phyloP scores from a whole-genome alignment of 345 rosid genomes.

The Ceriops tagal region DNA sequence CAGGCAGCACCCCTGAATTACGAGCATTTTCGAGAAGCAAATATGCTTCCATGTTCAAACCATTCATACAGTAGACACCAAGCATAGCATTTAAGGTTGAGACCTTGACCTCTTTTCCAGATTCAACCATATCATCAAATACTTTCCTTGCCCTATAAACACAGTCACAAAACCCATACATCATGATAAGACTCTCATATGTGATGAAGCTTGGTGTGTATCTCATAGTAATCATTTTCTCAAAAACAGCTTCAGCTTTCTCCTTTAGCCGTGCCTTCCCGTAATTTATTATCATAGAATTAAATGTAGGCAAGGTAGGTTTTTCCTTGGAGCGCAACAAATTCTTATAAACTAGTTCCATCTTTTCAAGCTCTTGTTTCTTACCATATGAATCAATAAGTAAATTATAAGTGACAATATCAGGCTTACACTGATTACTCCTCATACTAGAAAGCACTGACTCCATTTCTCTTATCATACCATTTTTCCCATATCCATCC shows the following conservation, averaged over 20 bases:
- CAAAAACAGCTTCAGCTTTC: slow-evolving; percentile 56
- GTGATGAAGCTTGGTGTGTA: slow-evolving; percentile 67
- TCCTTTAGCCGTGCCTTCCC: slow-evolving; percentile 81
- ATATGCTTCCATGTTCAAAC: slow-evolving; percentile 69
- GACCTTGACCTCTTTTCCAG: slow-evolving; percentile 49
- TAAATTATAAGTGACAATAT: slow-evolving; percentile 69
- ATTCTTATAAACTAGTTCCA: slow-evolving; percentile 90
- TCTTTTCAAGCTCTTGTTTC: slow-evolving; percentile 83
- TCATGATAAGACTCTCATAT: slow-evolving; percentile 71
- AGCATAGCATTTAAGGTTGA: slow-evolving; percentile 83
- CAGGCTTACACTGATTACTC: slow-evolving; percentile 68
- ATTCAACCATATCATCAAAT: slow-evolving; percentile 53
- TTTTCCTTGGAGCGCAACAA: slow-evolving; percentile 71
- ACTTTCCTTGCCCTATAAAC: slow-evolving; percentile 70
- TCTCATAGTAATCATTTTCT: slow-evolving; percentile 67
- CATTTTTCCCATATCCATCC: slow-evolving; percentile 93
- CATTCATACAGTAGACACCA: slow-evolving; percentile 73
- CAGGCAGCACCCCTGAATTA: slow-evolving; percentile 38
- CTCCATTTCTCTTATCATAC: slow-evolving; percentile 94
- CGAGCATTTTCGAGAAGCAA: slow-evolving; percentile 45
- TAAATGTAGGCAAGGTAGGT: slow-evolving; percentile 77
- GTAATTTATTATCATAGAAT: slow-evolving; percentile 81
- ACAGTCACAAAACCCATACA: slow-evolving; percentile 71
- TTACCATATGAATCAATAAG: slow-evolving; percentile 83
- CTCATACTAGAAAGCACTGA: slow-evolving; percentile 73